A percentile compares a stretch with the other conserved stretches of the same genome.
These are phyloP conservation scores for Linanthus parryae DNA, from an alignment of 148 eudicot genomes.

Conservation along the genomic window DNA sequence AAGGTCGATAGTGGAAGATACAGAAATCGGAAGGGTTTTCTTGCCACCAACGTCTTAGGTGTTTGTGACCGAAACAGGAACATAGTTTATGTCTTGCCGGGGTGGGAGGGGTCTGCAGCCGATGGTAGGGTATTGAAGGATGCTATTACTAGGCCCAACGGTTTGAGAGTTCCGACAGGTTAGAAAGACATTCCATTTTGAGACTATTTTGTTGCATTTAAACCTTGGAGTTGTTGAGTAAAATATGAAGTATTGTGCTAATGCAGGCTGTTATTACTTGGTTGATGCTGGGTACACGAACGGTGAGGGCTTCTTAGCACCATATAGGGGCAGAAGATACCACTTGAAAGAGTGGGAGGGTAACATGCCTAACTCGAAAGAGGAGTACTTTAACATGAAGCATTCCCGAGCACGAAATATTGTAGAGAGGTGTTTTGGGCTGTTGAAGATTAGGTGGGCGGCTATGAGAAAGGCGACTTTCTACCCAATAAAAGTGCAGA, in stretches of 20 bases:
- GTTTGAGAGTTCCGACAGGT: background rate
- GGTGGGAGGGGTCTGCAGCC: background rate
- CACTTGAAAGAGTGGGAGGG: conserved; percentile 2
- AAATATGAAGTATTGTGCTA: too few species aligned
- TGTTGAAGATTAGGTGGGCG: conserved; percentile 18
- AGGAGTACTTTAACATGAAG: conserved; percentile 21
- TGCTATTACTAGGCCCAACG: background rate
- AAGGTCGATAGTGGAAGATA: background rate
- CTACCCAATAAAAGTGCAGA: conserved; percentile 11
- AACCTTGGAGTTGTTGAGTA: too few species aligned
- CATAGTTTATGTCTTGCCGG: background rate
- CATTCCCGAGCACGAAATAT: conserved; percentile 17
- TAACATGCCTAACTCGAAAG: background rate
- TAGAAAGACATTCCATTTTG: background rate
- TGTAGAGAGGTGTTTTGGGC: conserved; percentile 11
- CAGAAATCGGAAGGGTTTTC: background rate
- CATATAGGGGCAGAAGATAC: conserved; percentile 10
- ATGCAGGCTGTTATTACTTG: conserved; percentile 19
- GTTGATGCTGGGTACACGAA: conserved; percentile 17
- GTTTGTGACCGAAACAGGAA: background rate
- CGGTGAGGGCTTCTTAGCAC: conserved; percentile 19
- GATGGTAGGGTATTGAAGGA: background rate
- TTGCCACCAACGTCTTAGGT: background rate
- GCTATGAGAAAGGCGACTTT: conserved; percentile 15
- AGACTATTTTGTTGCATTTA: too few species aligned